These are phyloP conservation scores for Chlamydomonas reinhardtii DNA, from an alignment of 163 green algal genomes.

Conservation along the genomic window DNA sequence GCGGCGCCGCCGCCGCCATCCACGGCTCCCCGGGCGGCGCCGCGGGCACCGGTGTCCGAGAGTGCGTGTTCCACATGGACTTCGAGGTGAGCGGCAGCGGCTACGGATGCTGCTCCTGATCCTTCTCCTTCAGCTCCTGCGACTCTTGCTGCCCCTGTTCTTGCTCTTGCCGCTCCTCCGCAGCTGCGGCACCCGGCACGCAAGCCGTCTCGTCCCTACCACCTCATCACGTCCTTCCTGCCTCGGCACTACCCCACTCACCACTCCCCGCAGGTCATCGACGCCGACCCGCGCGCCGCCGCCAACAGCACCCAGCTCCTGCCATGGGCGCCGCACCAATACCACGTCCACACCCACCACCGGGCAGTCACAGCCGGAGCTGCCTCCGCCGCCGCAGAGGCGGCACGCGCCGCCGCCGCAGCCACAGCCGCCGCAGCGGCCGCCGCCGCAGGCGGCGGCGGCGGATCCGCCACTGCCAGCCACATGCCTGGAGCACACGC, in stretches of 20 bases:
- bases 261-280: slow-evolving; percentile 28
- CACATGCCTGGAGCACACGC: no score
- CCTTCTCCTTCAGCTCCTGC: no score
- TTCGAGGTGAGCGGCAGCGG: slow-evolving; percentile 27
- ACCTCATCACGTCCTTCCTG: no score
- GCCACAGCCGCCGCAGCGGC: not conserved
- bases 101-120: no score
- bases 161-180: no score
- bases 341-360: not conserved
- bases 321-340: slow-evolving; percentile 11
- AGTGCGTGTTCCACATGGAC: slow-evolving; percentile 20
- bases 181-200: no score
- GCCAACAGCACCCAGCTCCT: slow-evolving; percentile 41
- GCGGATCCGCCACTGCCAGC: not conserved
- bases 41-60: not conserved
- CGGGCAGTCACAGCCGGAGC: not conserved
- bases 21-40: not conserved
- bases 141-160: no score
- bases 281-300: slow-evolving; percentile 39
- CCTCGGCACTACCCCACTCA: no score
- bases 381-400: not conserved
- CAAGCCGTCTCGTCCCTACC: no score
- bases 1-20: not conserved
- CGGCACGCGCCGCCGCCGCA: not conserved
- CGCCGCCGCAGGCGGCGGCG: not conserved